phyloP scores from a whole-genome alignment of 208 protist species.

The Leishmania turanica region DNA sequence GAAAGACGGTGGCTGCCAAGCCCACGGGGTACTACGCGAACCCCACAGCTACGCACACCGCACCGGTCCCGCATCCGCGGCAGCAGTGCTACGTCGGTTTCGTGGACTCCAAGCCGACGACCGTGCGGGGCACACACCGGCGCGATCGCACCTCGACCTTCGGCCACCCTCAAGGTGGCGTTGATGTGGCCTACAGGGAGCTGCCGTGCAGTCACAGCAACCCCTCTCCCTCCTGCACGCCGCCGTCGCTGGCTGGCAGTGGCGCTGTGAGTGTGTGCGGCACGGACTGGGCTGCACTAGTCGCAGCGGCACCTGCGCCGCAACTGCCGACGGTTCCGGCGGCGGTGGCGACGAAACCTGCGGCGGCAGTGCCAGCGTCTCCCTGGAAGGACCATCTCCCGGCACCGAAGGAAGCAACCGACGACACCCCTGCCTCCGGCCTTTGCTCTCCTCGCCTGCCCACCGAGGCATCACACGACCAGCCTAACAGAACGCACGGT shows the following conservation, averaged over 20 bases:
- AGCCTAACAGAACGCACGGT: background rate
- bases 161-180: conserved; percentile 4
- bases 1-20: conserved; percentile 32
- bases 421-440: background rate
- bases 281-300: conserved; percentile 30
- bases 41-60: background rate
- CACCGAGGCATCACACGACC: background rate
- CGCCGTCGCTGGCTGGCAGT: conserved; percentile 20
- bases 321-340: background rate
- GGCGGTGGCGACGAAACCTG: background rate
- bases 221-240: conserved; percentile 26
- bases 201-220: conserved; percentile 31
- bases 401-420: background rate
- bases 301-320: conserved; percentile 12
- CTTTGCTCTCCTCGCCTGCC: background rate
- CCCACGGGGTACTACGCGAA: background rate
- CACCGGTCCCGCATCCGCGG: background rate
- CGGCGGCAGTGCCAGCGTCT: background rate
- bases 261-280: background rate
- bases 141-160: background rate
- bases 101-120: conserved; percentile 19
- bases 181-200: conserved; percentile 40
- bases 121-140: conserved; percentile 15
- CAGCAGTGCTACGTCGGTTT: background rate
- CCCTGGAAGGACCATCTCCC: background rate